These are phyloP conservation scores for Calonectria fujianensis DNA, from an alignment of 2,329 filamentous ascomycete species.

Conservation along the genomic window DNA sequence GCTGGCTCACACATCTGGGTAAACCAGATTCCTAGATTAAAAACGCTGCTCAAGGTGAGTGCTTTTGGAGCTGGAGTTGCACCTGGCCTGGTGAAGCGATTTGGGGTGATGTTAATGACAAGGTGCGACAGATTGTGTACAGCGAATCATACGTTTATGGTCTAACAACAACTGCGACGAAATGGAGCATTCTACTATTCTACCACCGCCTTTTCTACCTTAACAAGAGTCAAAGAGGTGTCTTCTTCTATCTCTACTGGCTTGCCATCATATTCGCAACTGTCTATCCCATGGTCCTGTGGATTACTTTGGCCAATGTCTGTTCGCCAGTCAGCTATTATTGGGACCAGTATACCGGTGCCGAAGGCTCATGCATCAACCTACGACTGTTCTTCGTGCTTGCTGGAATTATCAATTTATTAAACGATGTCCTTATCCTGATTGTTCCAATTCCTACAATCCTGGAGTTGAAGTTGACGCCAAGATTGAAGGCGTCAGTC, in stretches of 20 bases:
- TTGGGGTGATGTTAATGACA: neutral
- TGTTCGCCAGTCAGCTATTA: conserved; percentile 39
- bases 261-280: conserved; percentile 16
- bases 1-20: conserved; percentile 40
- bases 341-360: conserved; percentile 40
- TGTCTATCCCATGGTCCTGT: conserved; percentile 27
- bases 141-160: conserved; percentile 35
- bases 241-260: conserved; percentile 35
- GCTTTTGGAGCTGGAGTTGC: neutral
- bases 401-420: conserved; percentile 38
- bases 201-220: conserved; percentile 40
- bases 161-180: conserved; percentile 36
- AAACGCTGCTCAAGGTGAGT: conserved; percentile 37
- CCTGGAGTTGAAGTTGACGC: conserved; percentile 36
- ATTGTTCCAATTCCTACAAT: conserved; percentile 41
- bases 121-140: conserved; percentile 20
- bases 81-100: neutral
- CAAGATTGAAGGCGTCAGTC: conserved; percentile 33
- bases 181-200: conserved; percentile 39
- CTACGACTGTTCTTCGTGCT: conserved; percentile 32
- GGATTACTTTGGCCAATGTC: conserved; percentile 35
- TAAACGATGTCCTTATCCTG: conserved; percentile 42
- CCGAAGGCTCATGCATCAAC: conserved; percentile 39
- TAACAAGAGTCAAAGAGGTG: neutral
- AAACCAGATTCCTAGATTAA: conserved; percentile 14